Evolutionary conservation across 352 stramenopile genomes (phyloP).

Genomic region (Phytophthora chlamydospora): DNA sequence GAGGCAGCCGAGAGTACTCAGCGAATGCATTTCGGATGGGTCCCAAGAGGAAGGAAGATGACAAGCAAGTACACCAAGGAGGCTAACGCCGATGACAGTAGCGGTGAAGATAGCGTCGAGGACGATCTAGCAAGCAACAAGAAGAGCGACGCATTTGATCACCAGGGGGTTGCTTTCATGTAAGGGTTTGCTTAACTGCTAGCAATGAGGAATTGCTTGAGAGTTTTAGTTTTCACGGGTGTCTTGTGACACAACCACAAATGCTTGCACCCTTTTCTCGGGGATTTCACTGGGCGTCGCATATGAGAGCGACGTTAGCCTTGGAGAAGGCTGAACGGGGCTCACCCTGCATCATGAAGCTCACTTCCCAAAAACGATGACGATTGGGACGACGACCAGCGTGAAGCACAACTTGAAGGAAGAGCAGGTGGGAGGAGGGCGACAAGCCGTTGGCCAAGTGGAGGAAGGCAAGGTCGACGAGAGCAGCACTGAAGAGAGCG

Average conservation of each 20-base stretch:
- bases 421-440: background rate
- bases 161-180: background rate
- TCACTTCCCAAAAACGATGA: slow-evolving; percentile 24
- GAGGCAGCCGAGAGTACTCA: background rate
- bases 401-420: slow-evolving; percentile 31
- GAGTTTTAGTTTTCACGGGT: no score
- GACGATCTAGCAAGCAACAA: background rate
- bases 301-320: slow-evolving; percentile 15
- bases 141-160: background rate
- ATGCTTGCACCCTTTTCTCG: background rate
- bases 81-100: slow-evolving; percentile 6
- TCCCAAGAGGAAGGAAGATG: background rate
- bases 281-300: slow-evolving; percentile 2
- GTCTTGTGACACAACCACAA: no score
- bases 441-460: background rate
- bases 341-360: no score
- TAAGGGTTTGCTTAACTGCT: slow-evolving; percentile 10
- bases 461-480: slow-evolving; percentile 16
- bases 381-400: slow-evolving; percentile 28
- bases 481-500: background rate
- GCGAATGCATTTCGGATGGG: slow-evolving; percentile 7
- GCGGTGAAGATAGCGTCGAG: slow-evolving; percentile 7
- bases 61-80: background rate
- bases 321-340: background rate
- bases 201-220: slow-evolving; percentile 9